Evolutionary conservation across 148 eudicot species (phyloP).

Genomic region (Drosera capensis): DNA sequence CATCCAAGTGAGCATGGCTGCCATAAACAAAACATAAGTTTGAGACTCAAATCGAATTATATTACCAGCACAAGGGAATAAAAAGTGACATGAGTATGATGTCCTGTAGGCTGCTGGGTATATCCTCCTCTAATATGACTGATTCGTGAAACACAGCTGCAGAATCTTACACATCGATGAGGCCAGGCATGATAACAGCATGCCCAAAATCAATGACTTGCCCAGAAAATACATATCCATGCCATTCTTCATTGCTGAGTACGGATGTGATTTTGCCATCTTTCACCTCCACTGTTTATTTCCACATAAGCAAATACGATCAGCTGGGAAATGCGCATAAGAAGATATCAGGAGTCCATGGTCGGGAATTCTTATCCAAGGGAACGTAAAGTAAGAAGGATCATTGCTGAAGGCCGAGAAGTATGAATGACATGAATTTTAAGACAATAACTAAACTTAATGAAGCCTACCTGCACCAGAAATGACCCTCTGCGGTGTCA

Average conservation of each 20-base stretch:
- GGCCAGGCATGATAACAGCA: constrained; percentile 97
- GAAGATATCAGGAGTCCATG: background rate
- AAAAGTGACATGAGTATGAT: background rate
- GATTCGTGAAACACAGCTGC: background rate
- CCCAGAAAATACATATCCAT: constrained; percentile 20
- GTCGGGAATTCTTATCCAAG: background rate
- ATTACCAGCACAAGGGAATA: too few species aligned
- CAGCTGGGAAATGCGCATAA: background rate
- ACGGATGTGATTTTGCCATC: constrained; percentile 59
- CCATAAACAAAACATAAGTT: constrained; percentile 3
- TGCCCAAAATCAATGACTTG: constrained; percentile 68
- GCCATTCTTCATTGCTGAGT: constrained; percentile 55
- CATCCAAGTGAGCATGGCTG: constrained; percentile 93
- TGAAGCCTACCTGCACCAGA: constrained; percentile 85
- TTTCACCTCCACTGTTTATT: constrained; percentile 70
- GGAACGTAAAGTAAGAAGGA: background rate
- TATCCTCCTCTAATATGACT: background rate
- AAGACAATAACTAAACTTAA: background rate
- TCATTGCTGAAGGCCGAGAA: background rate
- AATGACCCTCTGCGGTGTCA: constrained; percentile 55
- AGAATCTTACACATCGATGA: constrained; percentile 81
- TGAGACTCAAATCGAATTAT: background rate
- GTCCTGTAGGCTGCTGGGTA: background rate
- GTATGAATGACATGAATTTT: background rate
- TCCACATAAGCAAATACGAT: constrained; percentile 15